Percentiles rank a stretch among this genome's conserved stretches.
Conservation (phyloP, 768 basidiomycete genomes). For the Pleurotus djamor region DNA sequence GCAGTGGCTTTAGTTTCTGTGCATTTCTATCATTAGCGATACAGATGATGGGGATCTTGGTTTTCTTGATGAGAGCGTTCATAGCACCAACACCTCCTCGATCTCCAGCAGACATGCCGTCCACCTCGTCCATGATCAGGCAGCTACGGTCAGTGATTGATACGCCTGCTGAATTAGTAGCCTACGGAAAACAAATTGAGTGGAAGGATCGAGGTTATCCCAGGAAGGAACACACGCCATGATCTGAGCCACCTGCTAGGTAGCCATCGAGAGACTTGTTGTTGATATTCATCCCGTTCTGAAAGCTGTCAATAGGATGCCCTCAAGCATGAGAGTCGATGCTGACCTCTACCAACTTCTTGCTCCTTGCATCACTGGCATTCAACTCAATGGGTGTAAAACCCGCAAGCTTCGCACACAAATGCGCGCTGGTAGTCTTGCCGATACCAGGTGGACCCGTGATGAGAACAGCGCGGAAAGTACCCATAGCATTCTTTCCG, state of each 20-base stretch:
- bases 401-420: slow-evolving; percentile 87
- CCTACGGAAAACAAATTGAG: slow-evolving; percentile 22
- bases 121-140: slow-evolving; percentile 99
- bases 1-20: slow-evolving; percentile 90
- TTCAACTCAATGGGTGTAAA: slow-evolving; percentile 95
- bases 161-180: slow-evolving; percentile 68
- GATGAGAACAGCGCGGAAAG: slow-evolving; percentile 84
- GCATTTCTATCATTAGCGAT: slow-evolving; percentile 89
- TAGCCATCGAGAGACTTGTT: slow-evolving; percentile 89
- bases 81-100: slow-evolving; percentile 95
- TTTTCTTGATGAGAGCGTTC: slow-evolving; percentile 90
- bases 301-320: background rate
- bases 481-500: slow-evolving; percentile 87
- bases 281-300: slow-evolving; percentile 90
- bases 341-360: slow-evolving; percentile 91
- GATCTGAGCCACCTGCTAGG: slow-evolving; percentile 49
- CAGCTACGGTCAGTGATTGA: slow-evolving; percentile 77
- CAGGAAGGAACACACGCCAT: background rate
- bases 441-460: slow-evolving; percentile 94
- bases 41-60: slow-evolving; percentile 95
- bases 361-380: slow-evolving; percentile 93
- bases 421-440: slow-evolving; percentile 85
- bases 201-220: background rate
- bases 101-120: slow-evolving; percentile 98
- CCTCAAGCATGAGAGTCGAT: background rate